These are phyloP conservation scores for Colletotrichum lupini DNA, from an alignment of 2,329 filamentous ascomycete species.

Conservation along the genomic window DNA sequence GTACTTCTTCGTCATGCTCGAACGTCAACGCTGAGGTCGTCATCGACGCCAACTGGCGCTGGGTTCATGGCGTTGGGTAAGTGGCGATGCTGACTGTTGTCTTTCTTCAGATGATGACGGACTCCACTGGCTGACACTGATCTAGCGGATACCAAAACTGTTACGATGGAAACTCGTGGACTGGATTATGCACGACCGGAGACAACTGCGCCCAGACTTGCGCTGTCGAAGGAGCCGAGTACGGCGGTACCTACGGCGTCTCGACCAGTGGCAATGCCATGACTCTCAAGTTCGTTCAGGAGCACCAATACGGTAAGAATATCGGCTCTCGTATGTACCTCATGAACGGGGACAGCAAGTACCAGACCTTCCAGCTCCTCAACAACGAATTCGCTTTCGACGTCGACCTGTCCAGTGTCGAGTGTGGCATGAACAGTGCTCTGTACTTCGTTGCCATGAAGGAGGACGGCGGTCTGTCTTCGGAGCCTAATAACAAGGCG, in stretches of 20 bases:
- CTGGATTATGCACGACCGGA: constrained; percentile 45
- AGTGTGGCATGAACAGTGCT: constrained; percentile 71
- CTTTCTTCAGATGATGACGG: too few relatives aligned
- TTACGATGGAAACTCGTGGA: constrained; percentile 52
- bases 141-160: constrained; percentile 26
- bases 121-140: neutral
- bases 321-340: constrained; percentile 63
- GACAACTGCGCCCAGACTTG: constrained; percentile 51
- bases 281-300: constrained; percentile 61
- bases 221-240: constrained; percentile 56
- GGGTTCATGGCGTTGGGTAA: constrained; percentile 51
- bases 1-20: constrained; percentile 46
- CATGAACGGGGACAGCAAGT: constrained; percentile 63
- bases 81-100: neutral
- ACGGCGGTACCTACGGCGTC: constrained; percentile 55
- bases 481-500: constrained; percentile 55
- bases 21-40: constrained; percentile 54
- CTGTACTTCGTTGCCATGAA: constrained; percentile 59
- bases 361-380: constrained; percentile 66
- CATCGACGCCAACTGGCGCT: constrained; percentile 62
- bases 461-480: constrained; percentile 59
- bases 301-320: constrained; percentile 49
- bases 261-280: constrained; percentile 55
- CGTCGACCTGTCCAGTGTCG: constrained; percentile 70
- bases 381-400: constrained; percentile 73